Evolutionary conservation across 2,329 filamentous ascomycete genomes (phyloP).

Genomic region (Magnaporthiopsis incrustans): DNA sequence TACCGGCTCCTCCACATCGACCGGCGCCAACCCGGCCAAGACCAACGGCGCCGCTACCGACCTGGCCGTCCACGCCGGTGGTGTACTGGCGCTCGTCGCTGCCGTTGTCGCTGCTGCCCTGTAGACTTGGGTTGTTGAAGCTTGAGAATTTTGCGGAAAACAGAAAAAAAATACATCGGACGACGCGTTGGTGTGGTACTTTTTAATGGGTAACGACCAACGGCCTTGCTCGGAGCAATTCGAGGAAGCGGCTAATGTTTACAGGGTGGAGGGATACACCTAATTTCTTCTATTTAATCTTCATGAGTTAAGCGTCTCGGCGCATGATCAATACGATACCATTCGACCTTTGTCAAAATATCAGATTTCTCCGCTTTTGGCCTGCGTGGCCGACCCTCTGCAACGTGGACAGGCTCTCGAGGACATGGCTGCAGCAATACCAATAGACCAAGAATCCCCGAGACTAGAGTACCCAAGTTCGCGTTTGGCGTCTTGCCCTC

Average conservation of each 20-base stretch:
- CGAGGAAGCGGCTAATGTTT: slow-evolving; percentile 7
- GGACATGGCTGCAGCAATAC: too few species aligned
- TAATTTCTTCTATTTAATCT: not conserved
- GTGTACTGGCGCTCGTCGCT: slow-evolving; percentile 22
- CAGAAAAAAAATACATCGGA: slow-evolving; percentile 5
- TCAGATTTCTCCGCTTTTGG: too few species aligned
- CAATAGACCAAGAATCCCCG: too few species aligned
- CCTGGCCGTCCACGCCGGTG: slow-evolving; percentile 21
- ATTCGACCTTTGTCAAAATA: not conserved
- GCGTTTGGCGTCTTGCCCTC: too few species aligned
- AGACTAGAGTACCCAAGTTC: too few species aligned
- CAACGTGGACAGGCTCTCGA: too few species aligned
- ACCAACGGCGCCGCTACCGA: slow-evolving; percentile 18
- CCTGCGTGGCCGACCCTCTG: too few species aligned
- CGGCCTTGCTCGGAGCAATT: not conserved
- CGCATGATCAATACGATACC: not conserved
- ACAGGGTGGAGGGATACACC: not conserved
- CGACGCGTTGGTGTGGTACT: slow-evolving; percentile 6
- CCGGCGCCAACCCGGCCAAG: slow-evolving; percentile 9
- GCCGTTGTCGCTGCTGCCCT: slow-evolving; percentile 23
- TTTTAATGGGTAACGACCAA: not conserved
- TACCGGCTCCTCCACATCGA: slow-evolving; percentile 9
- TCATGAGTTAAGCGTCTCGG: not conserved
- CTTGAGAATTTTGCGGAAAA: not conserved
- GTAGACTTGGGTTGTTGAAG: slow-evolving; percentile 9